Evolutionary conservation across 75 land plant genomes (phyloP), one percentile per base, ranked within the genome.

Genomic region (Azolla pinnata): DNA sequence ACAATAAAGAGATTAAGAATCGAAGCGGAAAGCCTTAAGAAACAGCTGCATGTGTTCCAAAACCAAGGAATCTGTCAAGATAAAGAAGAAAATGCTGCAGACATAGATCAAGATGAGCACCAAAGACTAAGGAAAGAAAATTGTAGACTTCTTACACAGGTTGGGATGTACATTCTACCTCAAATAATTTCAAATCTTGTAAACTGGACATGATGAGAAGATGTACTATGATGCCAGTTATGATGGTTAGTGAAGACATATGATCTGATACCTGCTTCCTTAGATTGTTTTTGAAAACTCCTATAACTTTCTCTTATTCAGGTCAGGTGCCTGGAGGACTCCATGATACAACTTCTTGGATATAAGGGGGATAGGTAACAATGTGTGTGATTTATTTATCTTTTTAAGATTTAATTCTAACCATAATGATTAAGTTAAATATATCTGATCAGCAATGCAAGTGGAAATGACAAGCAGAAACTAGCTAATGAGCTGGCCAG

Each of bases 1-100:
- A 64, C 68, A 56, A 71, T 71, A 23, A 70, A 67, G 20, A 68
- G 73, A 29, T 44, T 71, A 10, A 68, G 63, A 27, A 35, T 47
- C 29, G 73, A 71, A 25, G 33, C 64, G 54, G 73, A 63, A 27
- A 59, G 66, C 0, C 52, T 50, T 2, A 71, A 58, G 38, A 40
- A 14, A 18, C 42, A 44, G 40, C 61, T 71, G 4, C 20, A 47
- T 3, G 20, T 47, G 10, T 3, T 12, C 29, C 57, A 29, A 55
- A 29, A 2, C 2, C 5, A 55, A 18, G 33, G 27, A 18, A 35
- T 5, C 16, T 4, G 24, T 59, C 19, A 34, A 12, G 61, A 68
- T 32, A 64, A 62, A 28, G 61, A 66, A 12, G 46, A 57, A 20
- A 44, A 26, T 35, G 23, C 16, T 25, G 44, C 50, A 21, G 61